Base-by-base conservation (phyloP, 176 grass and related monocot species). In the Phragmites australis region DNA sequence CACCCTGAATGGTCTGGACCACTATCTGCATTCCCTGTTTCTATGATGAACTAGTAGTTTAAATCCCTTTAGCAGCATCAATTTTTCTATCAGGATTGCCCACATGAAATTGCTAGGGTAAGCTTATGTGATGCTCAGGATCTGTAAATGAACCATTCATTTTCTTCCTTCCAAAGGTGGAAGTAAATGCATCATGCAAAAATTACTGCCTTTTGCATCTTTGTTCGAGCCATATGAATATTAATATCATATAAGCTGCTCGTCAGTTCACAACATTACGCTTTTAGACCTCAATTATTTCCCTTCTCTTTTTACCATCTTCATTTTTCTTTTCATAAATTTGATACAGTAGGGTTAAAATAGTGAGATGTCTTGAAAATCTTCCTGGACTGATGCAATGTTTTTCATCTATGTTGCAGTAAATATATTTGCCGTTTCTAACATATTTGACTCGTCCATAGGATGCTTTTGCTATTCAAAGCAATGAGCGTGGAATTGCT, bases 391-490 rank as follows among this genome's bases (percentile, higher is more conserved):
- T 47, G 34, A 55, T 82, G 12, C 15, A n/a, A 84, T 55, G 19
- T 30, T 80, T 53, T 68, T 64, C 15, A 16, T 79, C 9, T 65
- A 37, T 68, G 19, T 44, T 65, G 40, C 5, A 70, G 29, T 43
- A 52, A 40, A 60, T 50, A 27, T 47, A 9, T 71, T 70, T 56
- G 12, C 47, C 21, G 30, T 58, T 34, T 37, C 5, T 91, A 59
- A 34, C 16, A 46, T 67, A 47, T 46, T 15, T 80, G n/a, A 74
- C 74, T 49, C 57, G 78, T 75, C 25, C 75, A 27, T 63, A 97
- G 95, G 95, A 97, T 87, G 66, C 68, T 83, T 97, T 81, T 91
- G 90, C 95, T 32, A 84, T 97, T 70, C 95, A 94, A 90, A 97
- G 95, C 61, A 97, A 97, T 54, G 88, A 97, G 52, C 95, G 92